Conservation (phyloP, 2,329 filamentous ascomycete species). For the Tolypocladium ophioglossoides region DNA sequence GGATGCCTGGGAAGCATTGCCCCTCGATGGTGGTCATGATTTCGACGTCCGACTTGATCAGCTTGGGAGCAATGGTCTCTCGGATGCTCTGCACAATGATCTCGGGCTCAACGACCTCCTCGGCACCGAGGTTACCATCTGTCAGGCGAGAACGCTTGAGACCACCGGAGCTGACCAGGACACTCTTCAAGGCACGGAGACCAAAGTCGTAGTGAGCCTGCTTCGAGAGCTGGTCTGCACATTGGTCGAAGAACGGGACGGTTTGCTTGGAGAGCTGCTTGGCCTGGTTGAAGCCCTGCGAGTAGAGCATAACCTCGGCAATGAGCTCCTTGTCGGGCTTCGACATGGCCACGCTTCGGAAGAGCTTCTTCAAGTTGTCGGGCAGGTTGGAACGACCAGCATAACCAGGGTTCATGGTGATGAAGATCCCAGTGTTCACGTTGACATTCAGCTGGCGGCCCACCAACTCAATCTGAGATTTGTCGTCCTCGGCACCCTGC, state of each 20-base stretch:
- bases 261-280: slow-evolving; percentile 91
- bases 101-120: slow-evolving; percentile 79
- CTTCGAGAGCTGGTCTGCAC: slow-evolving; percentile 70
- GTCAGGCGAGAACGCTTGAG: slow-evolving; percentile 75
- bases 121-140: slow-evolving; percentile 47
- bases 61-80: slow-evolving; percentile 95
- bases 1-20: slow-evolving; percentile 81
- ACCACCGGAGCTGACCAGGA: slow-evolving; percentile 93
- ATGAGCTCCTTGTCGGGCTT: slow-evolving; percentile 99
- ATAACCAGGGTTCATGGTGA: slow-evolving; percentile 99
- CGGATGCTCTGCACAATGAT: slow-evolving; percentile 98
- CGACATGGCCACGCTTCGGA: slow-evolving; percentile 98
- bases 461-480: slow-evolving; percentile 86
- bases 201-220: slow-evolving; percentile 99
- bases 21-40: slow-evolving; percentile 77
- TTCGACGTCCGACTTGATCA: slow-evolving; percentile 86
- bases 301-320: slow-evolving; percentile 99
- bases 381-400: slow-evolving; percentile 95
- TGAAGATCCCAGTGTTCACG: slow-evolving; percentile 93
- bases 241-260: slow-evolving; percentile 96
- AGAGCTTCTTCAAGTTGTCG: slow-evolving; percentile 98
- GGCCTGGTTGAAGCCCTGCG: slow-evolving; percentile 94
- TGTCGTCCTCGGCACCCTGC: slow-evolving; percentile 69
- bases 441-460: slow-evolving; percentile 86
- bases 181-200: slow-evolving; percentile 93